phyloP scores from a whole-genome alignment of 768 basidiomycete genomes.

The Cystobasidium onofrii region DNA sequence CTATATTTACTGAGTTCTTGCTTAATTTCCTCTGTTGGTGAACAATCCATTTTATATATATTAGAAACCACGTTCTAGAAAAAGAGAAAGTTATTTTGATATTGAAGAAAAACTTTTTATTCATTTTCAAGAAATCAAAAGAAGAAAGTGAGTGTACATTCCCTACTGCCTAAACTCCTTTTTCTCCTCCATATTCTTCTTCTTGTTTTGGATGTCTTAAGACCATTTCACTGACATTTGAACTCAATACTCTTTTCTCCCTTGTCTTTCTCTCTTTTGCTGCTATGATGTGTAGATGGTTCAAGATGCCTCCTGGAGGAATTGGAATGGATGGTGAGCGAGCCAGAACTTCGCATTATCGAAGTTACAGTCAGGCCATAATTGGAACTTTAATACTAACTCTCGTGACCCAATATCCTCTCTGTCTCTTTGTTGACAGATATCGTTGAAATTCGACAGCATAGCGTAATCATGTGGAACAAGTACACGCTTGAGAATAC shows the following conservation, averaged over 20 bases:
- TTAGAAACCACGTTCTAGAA: background rate
- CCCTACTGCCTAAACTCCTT: background rate
- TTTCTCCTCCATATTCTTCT: too few species aligned
- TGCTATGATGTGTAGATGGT: background rate
- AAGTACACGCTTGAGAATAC: background rate
- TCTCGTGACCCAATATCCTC: too few species aligned
- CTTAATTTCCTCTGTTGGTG: too few species aligned
- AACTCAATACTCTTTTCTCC: too few species aligned
- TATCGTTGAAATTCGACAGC: background rate
- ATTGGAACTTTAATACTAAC: too few species aligned
- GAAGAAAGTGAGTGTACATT: background rate
- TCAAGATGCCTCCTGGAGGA: background rate
- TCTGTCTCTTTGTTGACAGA: too few species aligned
- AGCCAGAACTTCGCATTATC: too few species aligned
- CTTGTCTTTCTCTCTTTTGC: too few species aligned
- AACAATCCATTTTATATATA: too few species aligned
- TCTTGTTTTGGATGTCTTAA: too few species aligned
- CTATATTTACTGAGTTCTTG: background rate
- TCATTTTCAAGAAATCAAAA: background rate
- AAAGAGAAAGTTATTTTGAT: background rate
- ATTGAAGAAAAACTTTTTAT: slow-evolving; percentile 15
- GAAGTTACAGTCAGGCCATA: too few species aligned
- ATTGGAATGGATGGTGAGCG: background rate
- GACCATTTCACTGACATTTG: too few species aligned
- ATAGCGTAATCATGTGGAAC: background rate